Evolutionary conservation across 495 filamentous ascomycete species (phyloP).

Genomic region (Aspergillus diversus): DNA sequence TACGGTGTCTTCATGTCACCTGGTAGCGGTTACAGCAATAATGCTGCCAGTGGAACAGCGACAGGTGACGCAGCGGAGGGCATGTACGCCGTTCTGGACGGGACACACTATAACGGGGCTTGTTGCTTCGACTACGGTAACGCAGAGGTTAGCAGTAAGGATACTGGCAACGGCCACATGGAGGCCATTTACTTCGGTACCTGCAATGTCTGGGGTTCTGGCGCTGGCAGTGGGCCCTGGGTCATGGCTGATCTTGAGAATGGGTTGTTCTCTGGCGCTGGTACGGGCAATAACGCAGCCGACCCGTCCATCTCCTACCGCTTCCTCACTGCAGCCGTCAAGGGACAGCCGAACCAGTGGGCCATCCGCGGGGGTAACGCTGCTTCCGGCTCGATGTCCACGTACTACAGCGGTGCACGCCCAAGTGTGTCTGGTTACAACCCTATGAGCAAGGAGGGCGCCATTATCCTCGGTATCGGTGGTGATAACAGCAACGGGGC

Average conservation of each 20-base stretch:
- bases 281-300: slow-evolving; percentile 40
- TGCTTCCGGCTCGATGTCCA: slow-evolving; percentile 56
- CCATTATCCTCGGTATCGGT: slow-evolving; percentile 63
- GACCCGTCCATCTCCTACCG: slow-evolving; percentile 53
- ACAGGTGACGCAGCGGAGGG: slow-evolving; percentile 58
- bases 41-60: slow-evolving; percentile 51
- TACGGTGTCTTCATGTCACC: slow-evolving; percentile 63
- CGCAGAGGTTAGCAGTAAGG: slow-evolving; percentile 55
- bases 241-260: slow-evolving; percentile 67
- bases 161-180: slow-evolving; percentile 63
- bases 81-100: slow-evolving; percentile 63
- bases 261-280: slow-evolving; percentile 56
- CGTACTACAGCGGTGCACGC: slow-evolving; percentile 56
- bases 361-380: slow-evolving; percentile 58
- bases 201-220: slow-evolving; percentile 52
- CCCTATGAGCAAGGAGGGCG: slow-evolving; percentile 64
- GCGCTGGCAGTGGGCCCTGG: slow-evolving; percentile 59
- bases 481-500: slow-evolving; percentile 58
- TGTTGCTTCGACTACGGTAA: slow-evolving; percentile 70
- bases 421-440: slow-evolving; percentile 55
- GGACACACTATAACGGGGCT: slow-evolving; percentile 58
- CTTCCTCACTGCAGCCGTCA: slow-evolving; percentile 56
- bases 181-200: slow-evolving; percentile 63
- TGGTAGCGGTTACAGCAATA: slow-evolving; percentile 58
- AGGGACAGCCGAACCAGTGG: slow-evolving; percentile 56